Percentiles rank a stretch among this genome's conserved stretches.
phyloP scores from a whole-genome alignment of 2,329 filamentous ascomycete species.

The Sporothrix inflata region DNA sequence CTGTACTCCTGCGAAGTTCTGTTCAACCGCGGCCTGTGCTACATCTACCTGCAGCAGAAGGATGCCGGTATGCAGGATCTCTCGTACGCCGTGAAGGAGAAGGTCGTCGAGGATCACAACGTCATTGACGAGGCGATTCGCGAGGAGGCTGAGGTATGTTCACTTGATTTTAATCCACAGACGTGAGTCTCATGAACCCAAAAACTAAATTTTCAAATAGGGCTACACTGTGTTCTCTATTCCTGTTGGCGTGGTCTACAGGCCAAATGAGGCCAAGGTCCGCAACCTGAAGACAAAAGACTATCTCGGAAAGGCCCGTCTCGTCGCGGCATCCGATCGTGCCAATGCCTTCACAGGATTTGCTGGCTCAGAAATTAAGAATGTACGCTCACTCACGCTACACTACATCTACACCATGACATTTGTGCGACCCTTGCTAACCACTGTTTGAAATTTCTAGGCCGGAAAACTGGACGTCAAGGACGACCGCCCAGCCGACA shows the following conservation, averaged over 20 bases:
- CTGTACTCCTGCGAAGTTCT: slow-evolving; percentile 96
- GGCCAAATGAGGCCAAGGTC: slow-evolving; percentile 96
- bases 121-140: slow-evolving; percentile 97
- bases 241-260: slow-evolving; percentile 90
- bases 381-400: slow-evolving; percentile 49
- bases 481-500: slow-evolving; percentile 81
- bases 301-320: slow-evolving; percentile 92
- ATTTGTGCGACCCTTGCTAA: slow-evolving; percentile 14
- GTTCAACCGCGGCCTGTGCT: slow-evolving; percentile 96
- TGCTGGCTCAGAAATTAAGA: slow-evolving; percentile 77
- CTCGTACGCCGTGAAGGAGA: slow-evolving; percentile 88
- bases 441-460: slow-evolving; percentile 38
- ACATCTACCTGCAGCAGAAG: slow-evolving; percentile 93
- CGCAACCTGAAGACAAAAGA: slow-evolving; percentile 98
- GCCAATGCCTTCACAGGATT: slow-evolving; percentile 82
- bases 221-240: slow-evolving; percentile 99
- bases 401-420: neutral
- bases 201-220: slow-evolving; percentile 47
- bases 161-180: no score
- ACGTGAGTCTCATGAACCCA: no score
- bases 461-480: slow-evolving; percentile 59
- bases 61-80: slow-evolving; percentile 91
- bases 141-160: slow-evolving; percentile 82
- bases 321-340: slow-evolving; percentile 85
- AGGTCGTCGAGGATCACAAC: slow-evolving; percentile 93